Evolutionary conservation across 306 rosid species (phyloP), one percentile per base, ranked within the genome.

Genomic region (Dalbergia oliveri): DNA sequence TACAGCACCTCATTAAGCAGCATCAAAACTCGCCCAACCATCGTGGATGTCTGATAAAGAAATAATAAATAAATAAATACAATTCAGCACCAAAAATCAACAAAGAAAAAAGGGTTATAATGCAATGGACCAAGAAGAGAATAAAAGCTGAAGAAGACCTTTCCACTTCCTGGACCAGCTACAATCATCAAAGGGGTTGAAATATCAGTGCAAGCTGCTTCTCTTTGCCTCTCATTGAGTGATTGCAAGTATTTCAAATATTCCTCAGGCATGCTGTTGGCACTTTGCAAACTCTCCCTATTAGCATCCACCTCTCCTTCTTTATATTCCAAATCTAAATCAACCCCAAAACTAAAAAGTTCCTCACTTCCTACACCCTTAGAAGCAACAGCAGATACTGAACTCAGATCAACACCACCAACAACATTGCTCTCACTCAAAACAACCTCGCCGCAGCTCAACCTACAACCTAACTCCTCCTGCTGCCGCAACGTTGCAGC

Each of bases 161-260:
- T 94, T 83, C 99, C 97, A 83, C 99, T 94, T 87, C 99, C 99
- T 2, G 99, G 99, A 47, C 99, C 99, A 74, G 99, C 97, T 39
- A 88, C 86, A 80, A 94, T 91, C 90, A 94, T 89, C 73, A 94
- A 83, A 18, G 99, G 99, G 61, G 73, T 79, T 4, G 97, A 93
- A 84, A 90, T 89, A 73, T 93, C 89, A 71, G 84, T 62, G 79
- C 97, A 94, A 71, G 94, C 97, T 23, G 99, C 99, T 78, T 94
- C 97, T 78, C 94, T 84, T 65, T 94, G 99, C 80, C 90, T 82
- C 8, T 91, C 99, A 78, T 94, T 94, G 19, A 93, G 78, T 67
- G 94, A 88, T 65, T 74, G 67, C 79, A 93, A 70, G 73, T 93
- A 93, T 68, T 89, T 93, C 0, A 69, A 78, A 76, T 87, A 94